Evolutionary conservation across 2,329 filamentous ascomycete genomes (phyloP), one percentile per base, ranked within the genome.

Genomic region (Paecilomyces niveus): DNA sequence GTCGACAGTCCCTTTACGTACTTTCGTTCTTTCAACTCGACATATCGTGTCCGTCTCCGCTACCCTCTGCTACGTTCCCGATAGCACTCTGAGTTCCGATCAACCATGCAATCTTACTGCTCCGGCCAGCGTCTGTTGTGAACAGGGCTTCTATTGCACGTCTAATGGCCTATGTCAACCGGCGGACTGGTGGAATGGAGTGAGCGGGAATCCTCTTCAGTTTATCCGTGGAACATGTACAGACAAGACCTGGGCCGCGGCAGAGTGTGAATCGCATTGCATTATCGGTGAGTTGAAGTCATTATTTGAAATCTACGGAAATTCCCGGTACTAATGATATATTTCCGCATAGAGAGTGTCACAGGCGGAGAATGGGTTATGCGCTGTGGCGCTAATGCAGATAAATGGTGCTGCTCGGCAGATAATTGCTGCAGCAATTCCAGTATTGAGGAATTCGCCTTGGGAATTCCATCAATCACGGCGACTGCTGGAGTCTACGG

Each of bases 211-310:
- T 39, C 39, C 35, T 9, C 53, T 58, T 11, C 53, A 55, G 31
- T 55, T 58, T 35, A 55, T 58, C 35, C 54, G 53, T 35, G 57
- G 57, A 8, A 55, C 53, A 18, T 58, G 57, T 33, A 55, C 57
- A 11, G 57, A 58, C 21, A 53, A 55, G 39, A 55, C 53, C 29
- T 58, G 57, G 57, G 39, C 29, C 33, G 33, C 53, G 45, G 22
- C 57, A 4, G 53, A 52, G 32, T 58, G 57, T 52, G 39, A 22
- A 32, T 45, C 39, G n/a, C 45, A 55, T 53, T 55, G 53, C 52
- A 54, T 55, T 55, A 24, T 54, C 11, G 57, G 57, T 58, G 53
- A 58, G 57, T 54, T 31, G 18, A 18, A 33, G 24, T 5, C 39
- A 6, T 18, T 3, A 10, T 18, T 45, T 18, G 13, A 33, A 11